Evolutionary conservation across 2,329 filamentous ascomycete species (phyloP).

Genomic region (Fusarium mexicanum): DNA sequence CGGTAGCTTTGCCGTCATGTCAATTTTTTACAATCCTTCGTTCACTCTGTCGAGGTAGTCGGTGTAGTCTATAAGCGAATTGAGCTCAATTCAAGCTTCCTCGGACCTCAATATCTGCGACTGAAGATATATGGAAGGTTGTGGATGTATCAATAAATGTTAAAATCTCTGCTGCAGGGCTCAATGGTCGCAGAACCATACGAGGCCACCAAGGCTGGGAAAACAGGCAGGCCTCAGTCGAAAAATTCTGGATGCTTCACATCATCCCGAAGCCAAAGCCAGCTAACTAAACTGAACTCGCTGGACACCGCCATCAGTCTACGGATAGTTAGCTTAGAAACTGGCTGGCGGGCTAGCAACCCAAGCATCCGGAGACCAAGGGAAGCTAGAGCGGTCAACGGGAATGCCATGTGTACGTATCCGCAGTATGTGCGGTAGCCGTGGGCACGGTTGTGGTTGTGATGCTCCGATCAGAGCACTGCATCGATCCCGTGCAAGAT

Average conservation of each 20-base stretch:
- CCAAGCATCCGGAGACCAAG: slow-evolving; percentile 39
- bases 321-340: slow-evolving; percentile 30
- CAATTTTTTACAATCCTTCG: slow-evolving; percentile 15
- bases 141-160: background rate
- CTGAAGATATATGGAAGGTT: background rate
- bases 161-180: background rate
- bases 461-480: slow-evolving; percentile 28
- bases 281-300: slow-evolving; percentile 38
- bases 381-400: slow-evolving; percentile 42
- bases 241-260: slow-evolving; percentile 32
- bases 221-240: slow-evolving; percentile 35
- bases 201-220: slow-evolving; percentile 32
- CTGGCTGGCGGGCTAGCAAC: slow-evolving; percentile 38
- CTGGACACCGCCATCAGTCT: slow-evolving; percentile 40
- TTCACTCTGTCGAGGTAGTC: slow-evolving; percentile 18
- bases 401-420: slow-evolving; percentile 35
- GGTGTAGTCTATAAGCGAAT: slow-evolving; percentile 22
- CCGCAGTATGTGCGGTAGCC: slow-evolving; percentile 23
- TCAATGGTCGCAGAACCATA: slow-evolving; percentile 11
- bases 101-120: background rate
- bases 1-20: slow-evolving; percentile 39
- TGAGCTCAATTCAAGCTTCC: background rate
- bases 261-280: slow-evolving; percentile 15
- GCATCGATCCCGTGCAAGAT: slow-evolving; percentile 34
- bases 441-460: slow-evolving; percentile 23